Evolutionary conservation across 1,139 yeast genomes (phyloP).

Genomic region (Candida sanyaensis): DNA sequence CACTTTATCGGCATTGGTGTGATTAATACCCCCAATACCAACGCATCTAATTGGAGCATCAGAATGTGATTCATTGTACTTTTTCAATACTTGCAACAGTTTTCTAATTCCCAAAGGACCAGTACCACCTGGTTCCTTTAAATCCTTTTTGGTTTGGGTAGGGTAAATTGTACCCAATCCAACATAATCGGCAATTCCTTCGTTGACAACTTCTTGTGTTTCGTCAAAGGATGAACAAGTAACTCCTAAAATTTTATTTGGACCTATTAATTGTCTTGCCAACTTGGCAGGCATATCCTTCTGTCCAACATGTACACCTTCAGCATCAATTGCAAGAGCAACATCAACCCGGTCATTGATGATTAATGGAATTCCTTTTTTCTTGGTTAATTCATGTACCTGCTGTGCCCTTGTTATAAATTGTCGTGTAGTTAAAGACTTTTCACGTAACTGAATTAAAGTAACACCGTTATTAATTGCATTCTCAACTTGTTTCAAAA

Average conservation of each 20-base stretch:
- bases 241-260: slow-evolving; percentile 77
- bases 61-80: slow-evolving; percentile 21
- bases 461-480: slow-evolving; percentile 77
- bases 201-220: slow-evolving; percentile 53
- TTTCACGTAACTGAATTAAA: slow-evolving; percentile 82
- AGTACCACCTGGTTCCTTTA: slow-evolving; percentile 43
- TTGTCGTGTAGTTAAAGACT: slow-evolving; percentile 64
- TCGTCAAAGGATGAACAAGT: slow-evolving; percentile 66
- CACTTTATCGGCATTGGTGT: slow-evolving; percentile 60
- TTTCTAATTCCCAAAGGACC: slow-evolving; percentile 70
- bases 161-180: slow-evolving; percentile 86
- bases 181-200: slow-evolving; percentile 70
- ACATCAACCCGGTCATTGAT: slow-evolving; percentile 90
- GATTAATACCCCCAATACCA: slow-evolving; percentile 86
- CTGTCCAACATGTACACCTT: slow-evolving; percentile 94
- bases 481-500: slow-evolving; percentile 59
- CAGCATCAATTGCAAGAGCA: slow-evolving; percentile 87
- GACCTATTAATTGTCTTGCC: slow-evolving; percentile 68
- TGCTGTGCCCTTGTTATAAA: slow-evolving; percentile 63
- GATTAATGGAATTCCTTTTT: slow-evolving; percentile 69
- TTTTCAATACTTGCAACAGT: slow-evolving; percentile 51
- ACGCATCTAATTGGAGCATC: slow-evolving; percentile 53
- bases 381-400: slow-evolving; percentile 62
- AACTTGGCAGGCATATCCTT: slow-evolving; percentile 74
- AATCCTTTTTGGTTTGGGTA: slow-evolving; percentile 67